Evolutionary conservation across 306 rosid species (phyloP).

Genomic region (Trifolium subterraneum): DNA sequence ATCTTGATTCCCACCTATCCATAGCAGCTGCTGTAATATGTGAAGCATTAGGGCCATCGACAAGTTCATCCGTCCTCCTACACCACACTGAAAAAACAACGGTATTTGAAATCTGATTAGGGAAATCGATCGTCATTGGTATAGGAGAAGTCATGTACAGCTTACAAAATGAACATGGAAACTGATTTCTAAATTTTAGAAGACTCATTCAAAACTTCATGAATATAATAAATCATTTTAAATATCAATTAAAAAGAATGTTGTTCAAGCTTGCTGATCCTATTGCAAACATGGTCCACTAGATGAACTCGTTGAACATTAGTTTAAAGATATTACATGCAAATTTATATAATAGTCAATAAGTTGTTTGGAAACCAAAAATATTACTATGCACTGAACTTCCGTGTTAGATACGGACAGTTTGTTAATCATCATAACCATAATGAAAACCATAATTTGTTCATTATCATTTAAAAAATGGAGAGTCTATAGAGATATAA

Average conservation of each 20-base stretch:
- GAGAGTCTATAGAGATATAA: no score
- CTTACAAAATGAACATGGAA: constrained; percentile 21
- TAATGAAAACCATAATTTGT: constrained; percentile 1
- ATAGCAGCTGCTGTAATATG: constrained; percentile 63
- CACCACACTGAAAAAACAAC: constrained; percentile 63
- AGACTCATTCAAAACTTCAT: constrained; percentile 19
- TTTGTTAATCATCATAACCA: background rate
- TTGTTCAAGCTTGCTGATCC: constrained; percentile 15
- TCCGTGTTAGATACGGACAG: no score
- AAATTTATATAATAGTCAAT: background rate
- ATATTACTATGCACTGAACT: no score
- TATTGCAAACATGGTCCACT: background rate
- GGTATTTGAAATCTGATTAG: constrained; percentile 9
- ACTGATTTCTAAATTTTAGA: constrained; percentile 6
- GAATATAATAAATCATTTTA: background rate
- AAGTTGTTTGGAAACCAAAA: no score
- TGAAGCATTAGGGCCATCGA: constrained; percentile 69
- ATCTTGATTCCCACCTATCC: constrained; percentile 67
- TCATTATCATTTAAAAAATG: no score
- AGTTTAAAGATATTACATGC: background rate
- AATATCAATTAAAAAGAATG: constrained; percentile 2
- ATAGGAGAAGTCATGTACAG: constrained; percentile 9
- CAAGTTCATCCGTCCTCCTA: constrained; percentile 70
- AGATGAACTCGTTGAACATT: background rate
- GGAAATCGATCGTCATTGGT: background rate